Percentiles rank a stretch among this genome's conserved stretches.
These are phyloP conservation scores for Pisolithus sp. DNA, from an alignment of 768 basidiomycete genomes.

Conservation along the genomic window DNA sequence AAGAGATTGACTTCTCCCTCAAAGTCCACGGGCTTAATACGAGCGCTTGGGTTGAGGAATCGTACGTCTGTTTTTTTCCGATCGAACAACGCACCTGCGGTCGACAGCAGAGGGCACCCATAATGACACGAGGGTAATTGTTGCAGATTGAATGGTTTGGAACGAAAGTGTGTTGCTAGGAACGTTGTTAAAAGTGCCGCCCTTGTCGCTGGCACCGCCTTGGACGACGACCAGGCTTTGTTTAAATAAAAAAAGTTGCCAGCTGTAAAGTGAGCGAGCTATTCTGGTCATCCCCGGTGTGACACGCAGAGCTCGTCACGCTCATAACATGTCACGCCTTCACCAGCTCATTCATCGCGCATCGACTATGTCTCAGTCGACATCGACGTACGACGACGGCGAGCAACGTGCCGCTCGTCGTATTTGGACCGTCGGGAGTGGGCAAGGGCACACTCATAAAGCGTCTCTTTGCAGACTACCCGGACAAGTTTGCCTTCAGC, in stretches of 20 bases:
- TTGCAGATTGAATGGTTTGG: no score
- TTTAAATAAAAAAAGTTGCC: neutral
- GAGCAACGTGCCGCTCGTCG: constrained; percentile 53
- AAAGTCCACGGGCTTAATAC: constrained; percentile 80
- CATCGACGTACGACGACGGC: neutral
- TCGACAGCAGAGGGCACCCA: constrained; percentile 86
- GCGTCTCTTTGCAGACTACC: constrained; percentile 73
- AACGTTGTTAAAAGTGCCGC: no score
- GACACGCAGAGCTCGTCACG: neutral
- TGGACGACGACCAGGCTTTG: neutral
- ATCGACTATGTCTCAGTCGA: constrained; percentile 4
- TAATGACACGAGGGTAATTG: neutral
- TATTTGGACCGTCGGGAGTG: constrained; percentile 89
- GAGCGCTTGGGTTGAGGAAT: neutral
- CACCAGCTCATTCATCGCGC: neutral
- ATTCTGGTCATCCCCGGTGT: neutral
- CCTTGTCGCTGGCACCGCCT: neutral
- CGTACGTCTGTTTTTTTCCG: neutral
- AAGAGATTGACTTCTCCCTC: constrained; percentile 95
- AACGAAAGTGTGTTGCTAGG: no score
- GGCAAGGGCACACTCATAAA: constrained; percentile 89
- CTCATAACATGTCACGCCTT: neutral
- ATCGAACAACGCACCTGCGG: constrained; percentile 49
- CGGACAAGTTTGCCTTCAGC: constrained; percentile 86
- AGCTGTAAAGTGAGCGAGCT: neutral